phyloP scores from a whole-genome alignment of 2,329 filamentous ascomycete genomes.

The Ophiocordyceps camponoti-saundersi region DNA sequence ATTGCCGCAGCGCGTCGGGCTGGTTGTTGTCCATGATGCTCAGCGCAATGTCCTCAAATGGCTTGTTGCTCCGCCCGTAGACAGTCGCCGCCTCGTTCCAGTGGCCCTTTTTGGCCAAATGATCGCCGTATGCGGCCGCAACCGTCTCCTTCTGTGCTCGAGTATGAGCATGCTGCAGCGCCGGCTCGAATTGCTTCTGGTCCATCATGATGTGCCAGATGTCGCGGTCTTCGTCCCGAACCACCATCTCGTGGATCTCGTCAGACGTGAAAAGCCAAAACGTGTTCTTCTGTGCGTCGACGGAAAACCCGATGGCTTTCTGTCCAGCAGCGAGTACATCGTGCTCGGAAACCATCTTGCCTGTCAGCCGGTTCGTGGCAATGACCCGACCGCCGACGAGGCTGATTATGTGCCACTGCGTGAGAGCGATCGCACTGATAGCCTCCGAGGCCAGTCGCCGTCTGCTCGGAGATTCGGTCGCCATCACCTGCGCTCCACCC shows the following conservation, averaged over 20 bases:
- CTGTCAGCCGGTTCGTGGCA: slow-evolving; percentile 73
- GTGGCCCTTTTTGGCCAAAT: slow-evolving; percentile 63
- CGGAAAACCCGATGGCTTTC: slow-evolving; percentile 63
- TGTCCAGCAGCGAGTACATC: slow-evolving; percentile 67
- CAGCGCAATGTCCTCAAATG: slow-evolving; percentile 89
- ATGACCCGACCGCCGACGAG: slow-evolving; percentile 71
- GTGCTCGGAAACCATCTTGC: slow-evolving; percentile 75
- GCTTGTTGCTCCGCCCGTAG: slow-evolving; percentile 90
- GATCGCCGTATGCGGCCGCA: slow-evolving; percentile 80
- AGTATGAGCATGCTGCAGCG: slow-evolving; percentile 69
- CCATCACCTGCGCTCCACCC: slow-evolving; percentile 54
- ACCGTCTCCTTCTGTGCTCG: slow-evolving; percentile 75
- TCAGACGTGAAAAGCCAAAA: slow-evolving; percentile 89
- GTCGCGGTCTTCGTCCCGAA: slow-evolving; percentile 77
- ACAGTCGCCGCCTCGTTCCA: slow-evolving; percentile 76
- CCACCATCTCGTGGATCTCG: slow-evolving; percentile 87
- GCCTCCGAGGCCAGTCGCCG: slow-evolving; percentile 51
- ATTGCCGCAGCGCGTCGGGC: slow-evolving; percentile 78
- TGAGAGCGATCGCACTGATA: slow-evolving; percentile 67
- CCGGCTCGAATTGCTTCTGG: slow-evolving; percentile 73
- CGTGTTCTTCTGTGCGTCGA: slow-evolving; percentile 87
- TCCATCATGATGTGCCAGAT: slow-evolving; percentile 90
- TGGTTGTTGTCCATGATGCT: slow-evolving; percentile 81
- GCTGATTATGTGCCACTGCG: slow-evolving; percentile 83
- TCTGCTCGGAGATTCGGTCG: slow-evolving; percentile 46